Percentiles rank a stretch among this genome's conserved stretches.
Evolutionary conservation across 129 eudicot species (phyloP).

Genomic region (Apium graveolens): DNA sequence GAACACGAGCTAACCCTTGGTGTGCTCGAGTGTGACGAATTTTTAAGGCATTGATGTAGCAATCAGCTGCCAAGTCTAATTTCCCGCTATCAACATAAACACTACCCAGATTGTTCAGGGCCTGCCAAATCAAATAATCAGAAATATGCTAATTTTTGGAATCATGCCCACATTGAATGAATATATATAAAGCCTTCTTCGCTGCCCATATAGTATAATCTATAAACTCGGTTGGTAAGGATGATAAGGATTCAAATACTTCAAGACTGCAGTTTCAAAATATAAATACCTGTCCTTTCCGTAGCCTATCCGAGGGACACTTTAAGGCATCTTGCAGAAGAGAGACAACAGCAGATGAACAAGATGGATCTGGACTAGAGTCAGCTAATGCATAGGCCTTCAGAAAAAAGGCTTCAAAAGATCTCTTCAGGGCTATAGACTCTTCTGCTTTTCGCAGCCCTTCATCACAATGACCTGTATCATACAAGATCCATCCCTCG

Average conservation of each 20-base stretch:
- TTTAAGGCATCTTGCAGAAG: constrained; percentile 93
- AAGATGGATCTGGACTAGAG: constrained; percentile 90
- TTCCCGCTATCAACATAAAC: constrained; percentile 90
- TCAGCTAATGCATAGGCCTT: constrained; percentile 99
- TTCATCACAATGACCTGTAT: constrained; percentile 92
- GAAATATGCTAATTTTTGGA: neutral
- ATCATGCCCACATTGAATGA: neutral
- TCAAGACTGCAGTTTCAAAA: neutral
- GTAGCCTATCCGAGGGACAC: constrained; percentile 96
- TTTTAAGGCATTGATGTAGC: constrained; percentile 92
- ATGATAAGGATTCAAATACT: neutral
- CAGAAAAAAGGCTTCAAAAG: constrained; percentile 92
- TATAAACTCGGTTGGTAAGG: neutral
- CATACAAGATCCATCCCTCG: constrained; percentile 97
- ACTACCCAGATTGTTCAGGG: constrained; percentile 95
- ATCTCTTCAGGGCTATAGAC: constrained; percentile 73
- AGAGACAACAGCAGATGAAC: constrained; percentile 72
- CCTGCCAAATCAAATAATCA: constrained; percentile 33
- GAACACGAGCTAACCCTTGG: constrained; percentile 99
- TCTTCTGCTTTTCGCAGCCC: constrained; percentile 91
- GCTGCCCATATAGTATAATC: neutral
- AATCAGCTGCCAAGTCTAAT: constrained; percentile 88
- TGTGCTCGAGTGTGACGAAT: constrained; percentile 96
- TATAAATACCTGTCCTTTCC: constrained; percentile 88
- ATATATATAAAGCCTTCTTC: neutral